These are phyloP conservation scores for Tuber aestivum DNA, from an alignment of 495 filamentous ascomycete species.

Conservation along the genomic window DNA sequence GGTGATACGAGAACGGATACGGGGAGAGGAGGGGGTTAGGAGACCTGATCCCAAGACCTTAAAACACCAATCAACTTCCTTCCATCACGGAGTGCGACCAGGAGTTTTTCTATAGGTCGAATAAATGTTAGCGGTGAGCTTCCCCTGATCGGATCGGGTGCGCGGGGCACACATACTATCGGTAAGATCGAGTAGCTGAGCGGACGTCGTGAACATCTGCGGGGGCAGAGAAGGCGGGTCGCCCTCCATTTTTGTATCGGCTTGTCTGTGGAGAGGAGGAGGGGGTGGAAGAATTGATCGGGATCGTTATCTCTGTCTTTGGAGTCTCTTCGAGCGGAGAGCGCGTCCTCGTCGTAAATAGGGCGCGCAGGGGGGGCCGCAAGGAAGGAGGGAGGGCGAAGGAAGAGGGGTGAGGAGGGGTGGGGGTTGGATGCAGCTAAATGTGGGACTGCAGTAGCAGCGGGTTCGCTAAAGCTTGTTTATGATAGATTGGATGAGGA, in stretches of 20 bases:
- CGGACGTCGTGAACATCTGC: constrained; percentile 98
- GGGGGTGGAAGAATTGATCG: background rate
- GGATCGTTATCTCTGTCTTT: background rate
- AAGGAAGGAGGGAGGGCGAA: background rate
- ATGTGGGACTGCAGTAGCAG: background rate
- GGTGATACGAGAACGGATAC: constrained; percentile 2
- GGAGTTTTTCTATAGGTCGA: constrained; percentile 71
- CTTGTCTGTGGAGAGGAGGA: background rate
- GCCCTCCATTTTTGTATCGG: constrained; percentile 42
- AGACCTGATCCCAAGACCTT: constrained; percentile 96
- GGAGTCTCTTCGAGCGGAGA: background rate
- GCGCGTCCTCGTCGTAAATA: background rate
- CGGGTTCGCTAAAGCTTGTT: background rate
- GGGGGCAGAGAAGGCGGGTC: constrained; percentile 56
- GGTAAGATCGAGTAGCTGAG: constrained; percentile 87
- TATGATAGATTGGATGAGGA: background rate
- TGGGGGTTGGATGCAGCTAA: background rate
- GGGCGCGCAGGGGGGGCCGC: background rate
- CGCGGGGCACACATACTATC: constrained; percentile 63
- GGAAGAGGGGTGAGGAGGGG: background rate
- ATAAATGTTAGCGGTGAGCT: constrained; percentile 8
- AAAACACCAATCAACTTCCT: constrained; percentile 87
- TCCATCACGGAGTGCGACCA: constrained; percentile 83
- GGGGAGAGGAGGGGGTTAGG: constrained; percentile 3
- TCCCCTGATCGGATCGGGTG: background rate